Base-by-base conservation (phyloP, 257 asterid species). In the Plantago elongata region DNA sequence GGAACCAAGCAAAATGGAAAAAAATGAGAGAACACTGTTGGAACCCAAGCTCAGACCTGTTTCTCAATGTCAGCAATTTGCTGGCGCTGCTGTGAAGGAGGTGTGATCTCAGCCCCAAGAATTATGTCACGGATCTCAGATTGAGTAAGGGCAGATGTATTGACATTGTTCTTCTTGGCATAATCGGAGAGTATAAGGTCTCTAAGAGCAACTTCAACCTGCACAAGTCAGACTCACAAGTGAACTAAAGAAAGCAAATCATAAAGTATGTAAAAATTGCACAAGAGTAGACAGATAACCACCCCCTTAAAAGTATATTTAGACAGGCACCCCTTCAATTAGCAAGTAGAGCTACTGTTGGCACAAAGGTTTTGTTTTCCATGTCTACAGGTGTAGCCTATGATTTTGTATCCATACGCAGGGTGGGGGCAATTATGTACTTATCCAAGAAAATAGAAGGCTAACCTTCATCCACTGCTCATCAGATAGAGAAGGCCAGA, bases 91-190 rank as follows among this genome's bases (percentile, higher is more conserved):
- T 89, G 99, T 7, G 99, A 93, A 13, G 99, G 99, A 4, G 99
- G 99, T 16, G 99, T 93, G 22, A 93, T 93, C 73, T 89, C 97
- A 69, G 99, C 99, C 45, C 99, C 99, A 49, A 93, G 99, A 60
- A 93, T 93, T 45, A 89, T 93, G 74, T 93, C 99, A 72, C 99
- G 99, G 57, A 89, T 87, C 84, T 93, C 97, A 16, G 99, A 93
- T 56, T 85, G 94, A 11, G 99, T 93, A 14, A 93, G 74, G 9
- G 99, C 99, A 0, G 97, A 87, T 14, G 99, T 93, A 78, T 90
- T 93, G 45, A 93, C 99, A 55, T 93, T 93, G 81, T 93, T 93
- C 96, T 93, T 89, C 79, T 87, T 93, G 11, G 99, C 99, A 66
- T 93, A 93, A 69, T 93, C 99, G 1, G 99, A 93, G 69, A 93